Evolutionary conservation across 257 asterid genomes (phyloP), one percentile per base, ranked within the genome.

Genomic region (Penstemon eatonii): DNA sequence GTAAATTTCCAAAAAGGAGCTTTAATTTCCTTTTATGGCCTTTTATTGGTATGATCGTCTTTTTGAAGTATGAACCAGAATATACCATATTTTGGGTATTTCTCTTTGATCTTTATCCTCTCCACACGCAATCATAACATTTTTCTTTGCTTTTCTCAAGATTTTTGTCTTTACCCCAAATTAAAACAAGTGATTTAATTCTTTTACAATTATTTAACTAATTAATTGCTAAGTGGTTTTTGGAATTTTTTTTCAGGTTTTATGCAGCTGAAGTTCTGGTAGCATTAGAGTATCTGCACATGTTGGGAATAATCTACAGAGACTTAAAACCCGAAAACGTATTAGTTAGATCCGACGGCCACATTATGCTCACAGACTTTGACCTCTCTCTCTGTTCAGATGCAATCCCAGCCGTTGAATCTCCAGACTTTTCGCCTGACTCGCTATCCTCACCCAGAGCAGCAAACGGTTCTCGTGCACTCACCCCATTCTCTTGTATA

Each of bases 261-360:
- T 90, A 90, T 56, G 96, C 96, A 45, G 96, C 97, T 5, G 97
- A 90, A 77, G 97, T 90, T 39, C 80, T 90, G 67, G 97, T 90
- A 7, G 97, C 97, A 12, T 57, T 90, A n/a, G 97, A 90, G 72
- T 90, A 90, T 49, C 86, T 90, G n/a, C 97, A 90, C 78, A 86
- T 90, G 97, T 58, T 90, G 71, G 97, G 97, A 61, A 88, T 90
- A 52, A 83, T 91, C 13, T 91, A 91, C 87, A 82, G 97, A 69
- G 97, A 91, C 64, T 73, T 91, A 7, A 91, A 91, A 75, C 97
- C 97, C 5, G 97, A 91, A 76, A 91, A 91, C 76, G 96, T 91
- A 65, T 61, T 91, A 56, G 96, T 91, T n/a, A 70, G 96, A 85
- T 83, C 96, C 42, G 97, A 90, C 78, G 97, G 97, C 15, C 97